phyloP scores from a whole-genome alignment of 352 stramenopile genomes.

The Phytophthora ohioensis region DNA sequence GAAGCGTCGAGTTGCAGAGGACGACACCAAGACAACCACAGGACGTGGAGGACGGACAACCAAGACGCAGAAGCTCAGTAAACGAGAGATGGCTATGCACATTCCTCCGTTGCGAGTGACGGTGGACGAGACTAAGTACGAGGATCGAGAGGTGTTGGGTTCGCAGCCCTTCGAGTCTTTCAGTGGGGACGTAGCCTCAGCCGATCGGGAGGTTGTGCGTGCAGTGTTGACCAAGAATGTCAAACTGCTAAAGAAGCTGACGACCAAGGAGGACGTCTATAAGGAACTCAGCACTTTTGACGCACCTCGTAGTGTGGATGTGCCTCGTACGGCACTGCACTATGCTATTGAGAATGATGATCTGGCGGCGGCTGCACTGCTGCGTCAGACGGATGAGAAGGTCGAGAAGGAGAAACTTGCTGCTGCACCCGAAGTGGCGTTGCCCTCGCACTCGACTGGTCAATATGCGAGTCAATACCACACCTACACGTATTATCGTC shows the following conservation, averaged over 20 bases:
- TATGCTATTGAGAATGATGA: constrained; percentile 76
- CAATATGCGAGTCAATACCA: constrained; percentile 80
- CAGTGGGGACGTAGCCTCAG: constrained; percentile 59
- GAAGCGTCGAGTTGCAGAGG: constrained; percentile 23
- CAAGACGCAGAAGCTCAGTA: constrained; percentile 50
- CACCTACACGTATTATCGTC: constrained; percentile 70
- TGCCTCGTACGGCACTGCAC: constrained; percentile 58
- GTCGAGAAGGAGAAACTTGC: constrained; percentile 56
- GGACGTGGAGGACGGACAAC: background rate
- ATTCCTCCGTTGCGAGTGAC: constrained; percentile 61
- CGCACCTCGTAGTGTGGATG: constrained; percentile 52
- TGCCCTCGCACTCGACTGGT: constrained; percentile 79
- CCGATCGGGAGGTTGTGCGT: constrained; percentile 72
- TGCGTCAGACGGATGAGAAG: constrained; percentile 58
- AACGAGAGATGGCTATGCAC: constrained; percentile 42
- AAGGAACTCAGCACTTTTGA: constrained; percentile 63
- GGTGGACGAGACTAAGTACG: constrained; percentile 60
- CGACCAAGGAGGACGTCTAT: constrained; percentile 53
- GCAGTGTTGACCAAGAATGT: constrained; percentile 76
- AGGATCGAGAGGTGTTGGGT: constrained; percentile 65
- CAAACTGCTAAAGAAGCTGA: constrained; percentile 75
- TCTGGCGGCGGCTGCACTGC: constrained; percentile 47
- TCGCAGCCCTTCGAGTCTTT: constrained; percentile 48
- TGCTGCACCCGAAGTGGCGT: constrained; percentile 53
- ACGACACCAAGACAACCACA: constrained; percentile 3